Evolutionary conservation across 306 rosid genomes (phyloP).

Genomic region (Lupinus albus): DNA sequence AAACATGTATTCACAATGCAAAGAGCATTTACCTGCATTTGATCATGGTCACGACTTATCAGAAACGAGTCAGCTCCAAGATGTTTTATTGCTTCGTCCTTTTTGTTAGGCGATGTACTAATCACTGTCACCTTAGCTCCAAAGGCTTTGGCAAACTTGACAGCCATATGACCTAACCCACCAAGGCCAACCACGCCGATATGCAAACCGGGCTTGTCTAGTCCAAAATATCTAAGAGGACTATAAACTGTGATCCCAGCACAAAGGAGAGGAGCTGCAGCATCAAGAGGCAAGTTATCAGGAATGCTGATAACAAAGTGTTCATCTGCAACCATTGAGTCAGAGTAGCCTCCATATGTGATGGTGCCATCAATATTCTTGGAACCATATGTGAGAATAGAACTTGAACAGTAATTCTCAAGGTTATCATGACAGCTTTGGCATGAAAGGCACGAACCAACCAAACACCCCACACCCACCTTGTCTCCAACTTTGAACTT

Average conservation of each 20-base stretch:
- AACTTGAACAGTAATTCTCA: conserved; percentile 55
- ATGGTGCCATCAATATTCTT: conserved; percentile 48
- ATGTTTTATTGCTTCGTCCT: conserved; percentile 52
- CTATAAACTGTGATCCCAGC: conserved; percentile 74
- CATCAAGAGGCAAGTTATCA: conserved; percentile 50
- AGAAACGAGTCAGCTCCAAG: conserved; percentile 58
- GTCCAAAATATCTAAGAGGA: conserved; percentile 51
- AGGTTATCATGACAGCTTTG: conserved; percentile 47
- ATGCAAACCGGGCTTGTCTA: conserved; percentile 55
- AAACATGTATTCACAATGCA: background rate
- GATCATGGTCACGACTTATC: conserved; percentile 47
- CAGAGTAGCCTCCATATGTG: conserved; percentile 70
- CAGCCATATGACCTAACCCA: conserved; percentile 64
- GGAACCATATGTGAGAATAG: conserved; percentile 43
- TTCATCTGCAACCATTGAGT: conserved; percentile 50
- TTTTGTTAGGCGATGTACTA: conserved; percentile 60
- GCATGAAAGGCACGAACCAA: conserved; percentile 58
- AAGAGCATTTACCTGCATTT: conserved; percentile 18
- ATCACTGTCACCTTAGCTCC: conserved; percentile 60
- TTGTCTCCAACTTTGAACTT: conserved; percentile 63
- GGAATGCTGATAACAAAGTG: conserved; percentile 52
- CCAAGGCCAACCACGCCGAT: conserved; percentile 67
- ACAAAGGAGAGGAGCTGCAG: conserved; percentile 64
- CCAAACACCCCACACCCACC: conserved; percentile 65
- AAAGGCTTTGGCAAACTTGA: conserved; percentile 64